Evolutionary conservation across 148 eudicot species (phyloP).

Genomic region (Arctostaphylos glauca): DNA sequence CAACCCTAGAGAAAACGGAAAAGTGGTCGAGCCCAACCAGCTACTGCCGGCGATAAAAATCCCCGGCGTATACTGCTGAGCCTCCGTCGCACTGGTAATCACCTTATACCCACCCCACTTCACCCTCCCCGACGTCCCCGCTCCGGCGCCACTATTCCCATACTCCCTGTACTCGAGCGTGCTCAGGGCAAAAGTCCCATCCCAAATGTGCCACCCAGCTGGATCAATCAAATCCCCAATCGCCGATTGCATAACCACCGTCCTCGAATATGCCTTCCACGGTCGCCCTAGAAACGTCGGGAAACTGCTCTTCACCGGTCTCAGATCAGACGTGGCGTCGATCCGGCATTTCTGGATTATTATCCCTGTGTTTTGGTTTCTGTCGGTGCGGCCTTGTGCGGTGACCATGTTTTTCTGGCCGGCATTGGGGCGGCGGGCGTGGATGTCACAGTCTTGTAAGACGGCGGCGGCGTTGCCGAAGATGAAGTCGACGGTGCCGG

Average conservation of each 20-base stretch:
- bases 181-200: slow-evolving; percentile 35
- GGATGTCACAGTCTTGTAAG: slow-evolving; percentile 53
- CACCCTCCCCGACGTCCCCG: slow-evolving; percentile 39
- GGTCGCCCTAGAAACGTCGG: slow-evolving; percentile 54
- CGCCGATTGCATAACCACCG: slow-evolving; percentile 45
- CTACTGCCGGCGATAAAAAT: slow-evolving; percentile 41
- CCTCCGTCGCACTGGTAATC: slow-evolving; percentile 44
- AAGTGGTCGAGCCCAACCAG: slow-evolving; percentile 42
- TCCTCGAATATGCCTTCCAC: slow-evolving; percentile 49
- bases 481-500: slow-evolving; percentile 56
- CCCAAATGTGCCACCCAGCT: slow-evolving; percentile 49
- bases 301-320: slow-evolving; percentile 36
- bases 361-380: slow-evolving; percentile 57
- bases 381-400: slow-evolving; percentile 51
- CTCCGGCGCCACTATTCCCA: slow-evolving; percentile 45
- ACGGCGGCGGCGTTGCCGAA: slow-evolving; percentile 51
- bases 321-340: slow-evolving; percentile 46
- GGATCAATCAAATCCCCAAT: slow-evolving; percentile 36
- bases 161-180: slow-evolving; percentile 49
- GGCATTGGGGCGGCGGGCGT: slow-evolving; percentile 44
- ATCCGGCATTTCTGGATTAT: slow-evolving; percentile 48
- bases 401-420: slow-evolving; percentile 56
- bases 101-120: slow-evolving; percentile 45
- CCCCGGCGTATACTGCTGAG: slow-evolving; percentile 38
- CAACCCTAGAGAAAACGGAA: slow-evolving; percentile 49